Evolutionary conservation across 805 yeast species (phyloP).

Genomic region (Pichia cabralensis): DNA sequence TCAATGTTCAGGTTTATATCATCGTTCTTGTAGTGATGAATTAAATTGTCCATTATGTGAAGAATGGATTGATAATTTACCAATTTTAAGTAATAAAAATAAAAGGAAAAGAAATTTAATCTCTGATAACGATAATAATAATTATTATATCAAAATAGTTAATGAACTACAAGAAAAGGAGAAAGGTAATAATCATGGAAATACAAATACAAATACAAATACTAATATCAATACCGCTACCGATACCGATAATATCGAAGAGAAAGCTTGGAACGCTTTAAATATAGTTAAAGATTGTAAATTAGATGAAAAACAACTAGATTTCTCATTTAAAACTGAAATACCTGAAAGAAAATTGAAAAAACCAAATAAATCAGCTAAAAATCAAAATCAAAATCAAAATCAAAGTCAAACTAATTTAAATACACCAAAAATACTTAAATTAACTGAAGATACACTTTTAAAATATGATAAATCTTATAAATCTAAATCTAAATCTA

Average conservation of each 20-base stretch:
- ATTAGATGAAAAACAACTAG: neutral
- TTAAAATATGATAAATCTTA: too few relatives aligned
- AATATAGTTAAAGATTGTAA: constrained; percentile 2
- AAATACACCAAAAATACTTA: too few relatives aligned
- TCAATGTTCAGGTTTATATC: constrained; percentile 26
- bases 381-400: neutral
- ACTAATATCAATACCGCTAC: neutral
- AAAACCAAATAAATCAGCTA: neutral
- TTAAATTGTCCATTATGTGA: constrained; percentile 30
- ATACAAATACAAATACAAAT: neutral
- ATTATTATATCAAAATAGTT: neutral
- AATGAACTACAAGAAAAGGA: neutral
- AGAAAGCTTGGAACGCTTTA: constrained; percentile 10
- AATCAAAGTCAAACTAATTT: too few relatives aligned
- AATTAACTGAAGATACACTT: too few relatives aligned
- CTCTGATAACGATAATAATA: neutral
- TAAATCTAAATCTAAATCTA: too few relatives aligned
- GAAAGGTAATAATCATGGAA: neutral
- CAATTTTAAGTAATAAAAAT: constrained; percentile 5
- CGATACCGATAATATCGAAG: neutral
- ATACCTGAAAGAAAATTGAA: neutral
- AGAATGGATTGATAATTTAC: constrained; percentile 18
- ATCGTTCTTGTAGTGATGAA: constrained; percentile 19
- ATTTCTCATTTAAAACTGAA: neutral
- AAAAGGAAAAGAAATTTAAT: neutral